Evolutionary conservation across 495 filamentous ascomycete species (phyloP).

Genomic region (Immersiella caudata): DNA sequence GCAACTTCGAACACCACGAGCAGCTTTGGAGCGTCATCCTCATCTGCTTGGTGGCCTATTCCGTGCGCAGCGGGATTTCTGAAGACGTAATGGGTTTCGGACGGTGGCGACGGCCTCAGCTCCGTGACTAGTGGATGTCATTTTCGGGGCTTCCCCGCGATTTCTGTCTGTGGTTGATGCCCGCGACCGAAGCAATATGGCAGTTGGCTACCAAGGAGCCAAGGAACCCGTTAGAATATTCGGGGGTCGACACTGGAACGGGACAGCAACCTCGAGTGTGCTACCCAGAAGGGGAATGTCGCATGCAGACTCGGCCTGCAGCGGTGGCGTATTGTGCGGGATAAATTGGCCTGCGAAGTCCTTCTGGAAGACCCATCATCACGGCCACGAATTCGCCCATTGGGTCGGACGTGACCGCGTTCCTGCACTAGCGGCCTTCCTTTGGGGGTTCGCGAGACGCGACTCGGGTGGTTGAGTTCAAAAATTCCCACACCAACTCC

Average conservation of each 20-base stretch:
- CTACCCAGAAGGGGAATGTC: neutral
- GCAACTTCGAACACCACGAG: neutral
- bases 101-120: neutral
- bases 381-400: constrained; percentile 28
- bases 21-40: neutral
- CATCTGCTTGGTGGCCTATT: neutral
- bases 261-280: neutral
- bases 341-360: constrained; percentile 23
- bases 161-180: neutral
- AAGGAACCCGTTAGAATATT: neutral
- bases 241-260: neutral
- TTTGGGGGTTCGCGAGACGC: constrained; percentile 1
- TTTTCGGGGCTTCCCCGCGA: neutral
- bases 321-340: constrained; percentile 6
- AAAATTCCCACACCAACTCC: neutral
- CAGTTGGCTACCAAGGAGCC: neutral
- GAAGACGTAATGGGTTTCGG: neutral
- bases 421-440: constrained; percentile 31
- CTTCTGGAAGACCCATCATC: constrained; percentile 35
- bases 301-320: neutral
- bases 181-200: neutral
- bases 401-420: constrained; percentile 21
- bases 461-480: neutral
- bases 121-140: neutral
- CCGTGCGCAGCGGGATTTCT: neutral